These are phyloP conservation scores for Phyllosticta citrichinensis DNA, from an alignment of 2,329 filamentous ascomycete genomes.

Conservation along the genomic window DNA sequence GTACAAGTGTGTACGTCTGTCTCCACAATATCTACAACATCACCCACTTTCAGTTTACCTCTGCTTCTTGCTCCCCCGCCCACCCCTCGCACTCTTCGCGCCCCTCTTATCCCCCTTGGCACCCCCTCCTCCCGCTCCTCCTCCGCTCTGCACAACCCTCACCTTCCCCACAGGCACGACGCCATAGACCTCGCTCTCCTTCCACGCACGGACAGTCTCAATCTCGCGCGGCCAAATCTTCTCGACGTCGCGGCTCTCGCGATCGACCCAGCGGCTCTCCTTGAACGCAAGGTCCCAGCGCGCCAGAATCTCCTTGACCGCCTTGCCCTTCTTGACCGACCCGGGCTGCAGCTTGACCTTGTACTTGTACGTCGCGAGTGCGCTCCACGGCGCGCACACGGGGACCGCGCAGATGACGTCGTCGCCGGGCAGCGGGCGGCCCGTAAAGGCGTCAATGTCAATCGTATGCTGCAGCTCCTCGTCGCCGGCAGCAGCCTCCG, in stretches of 20 bases:
- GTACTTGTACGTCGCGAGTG: slow-evolving; percentile 68
- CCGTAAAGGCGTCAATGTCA: slow-evolving; percentile 62
- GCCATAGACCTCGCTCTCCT: slow-evolving; percentile 73
- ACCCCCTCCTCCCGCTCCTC: slow-evolving; percentile 19
- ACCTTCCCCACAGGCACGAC: slow-evolving; percentile 71
- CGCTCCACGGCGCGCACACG: slow-evolving; percentile 54
- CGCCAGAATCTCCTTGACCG: slow-evolving; percentile 79
- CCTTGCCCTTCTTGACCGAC: slow-evolving; percentile 84
- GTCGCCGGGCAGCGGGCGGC: slow-evolving; percentile 69
- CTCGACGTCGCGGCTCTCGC: slow-evolving; percentile 48
- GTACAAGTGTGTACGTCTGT: neutral
- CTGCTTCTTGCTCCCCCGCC: slow-evolving; percentile 24
- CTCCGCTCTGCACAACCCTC: slow-evolving; percentile 59
- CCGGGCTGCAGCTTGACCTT: slow-evolving; percentile 93
- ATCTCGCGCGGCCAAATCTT: slow-evolving; percentile 76
- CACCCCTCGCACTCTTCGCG: slow-evolving; percentile 19
- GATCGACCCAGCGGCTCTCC: slow-evolving; percentile 34
- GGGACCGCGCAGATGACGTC: slow-evolving; percentile 61
- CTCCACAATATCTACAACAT: neutral
- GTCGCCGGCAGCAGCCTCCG: slow-evolving; percentile 39
- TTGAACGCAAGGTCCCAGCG: slow-evolving; percentile 62
- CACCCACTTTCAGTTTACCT: slow-evolving; percentile 9
- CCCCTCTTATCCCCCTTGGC: slow-evolving; percentile 15
- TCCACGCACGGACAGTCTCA: slow-evolving; percentile 73
- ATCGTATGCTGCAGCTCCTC: slow-evolving; percentile 47